These are phyloP conservation scores for Mycena epipterygia DNA, from an alignment of 768 basidiomycete genomes.

Conservation along the genomic window DNA sequence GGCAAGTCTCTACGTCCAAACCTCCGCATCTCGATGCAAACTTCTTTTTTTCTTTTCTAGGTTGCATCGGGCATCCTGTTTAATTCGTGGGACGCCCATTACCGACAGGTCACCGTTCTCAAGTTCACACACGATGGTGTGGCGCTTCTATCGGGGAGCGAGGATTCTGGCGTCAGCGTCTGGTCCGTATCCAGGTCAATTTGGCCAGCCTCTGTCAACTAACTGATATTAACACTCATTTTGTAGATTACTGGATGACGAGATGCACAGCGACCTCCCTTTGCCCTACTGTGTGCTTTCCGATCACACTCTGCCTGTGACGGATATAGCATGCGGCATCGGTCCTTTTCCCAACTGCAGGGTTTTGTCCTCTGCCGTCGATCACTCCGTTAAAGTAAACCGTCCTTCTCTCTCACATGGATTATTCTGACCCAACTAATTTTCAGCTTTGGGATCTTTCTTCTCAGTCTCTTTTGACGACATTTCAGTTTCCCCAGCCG, in stretches of 20 bases:
- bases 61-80: conserved; percentile 94
- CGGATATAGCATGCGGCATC: conserved; percentile 84
- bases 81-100: conserved; percentile 96
- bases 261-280: conserved; percentile 79
- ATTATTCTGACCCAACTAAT: conserved; percentile 30
- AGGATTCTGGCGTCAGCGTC: conserved; percentile 90
- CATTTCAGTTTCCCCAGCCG: conserved; percentile 88
- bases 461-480: conserved; percentile 81
- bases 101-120: conserved; percentile 87
- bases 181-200: conserved; percentile 91
- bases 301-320: conserved; percentile 94
- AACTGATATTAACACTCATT: conserved; percentile 27
- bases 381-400: conserved; percentile 91
- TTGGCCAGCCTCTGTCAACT: conserved; percentile 39
- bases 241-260: conserved; percentile 80
- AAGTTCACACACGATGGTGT: conserved; percentile 88
- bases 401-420: background rate
- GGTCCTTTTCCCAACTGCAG: conserved; percentile 85
- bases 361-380: conserved; percentile 84
- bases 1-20: conserved; percentile 64
- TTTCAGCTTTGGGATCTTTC: conserved; percentile 85
- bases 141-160: conserved; percentile 87
- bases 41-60: conserved; percentile 56
- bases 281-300: conserved; percentile 84
- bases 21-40: conserved; percentile 7